These are phyloP conservation scores for Dryadomyces quercivorus DNA, from an alignment of 2,329 filamentous ascomycete species.

Conservation along the genomic window DNA sequence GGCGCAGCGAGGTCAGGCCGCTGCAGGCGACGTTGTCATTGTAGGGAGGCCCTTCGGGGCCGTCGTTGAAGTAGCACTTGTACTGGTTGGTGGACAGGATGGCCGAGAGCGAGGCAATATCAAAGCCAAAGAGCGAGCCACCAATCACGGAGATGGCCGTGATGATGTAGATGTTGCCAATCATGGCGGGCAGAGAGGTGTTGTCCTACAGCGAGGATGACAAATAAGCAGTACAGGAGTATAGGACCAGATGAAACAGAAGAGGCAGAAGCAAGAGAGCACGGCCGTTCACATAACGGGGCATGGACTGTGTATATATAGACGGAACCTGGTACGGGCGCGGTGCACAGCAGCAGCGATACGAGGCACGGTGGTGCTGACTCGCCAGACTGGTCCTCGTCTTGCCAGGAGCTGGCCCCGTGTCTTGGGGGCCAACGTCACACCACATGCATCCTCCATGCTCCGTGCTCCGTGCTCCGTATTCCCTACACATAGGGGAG, in stretches of 20 bases:
- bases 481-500: no score
- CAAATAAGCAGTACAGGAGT: no score
- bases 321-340: neutral
- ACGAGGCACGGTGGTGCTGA: no score
- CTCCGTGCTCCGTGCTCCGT: no score
- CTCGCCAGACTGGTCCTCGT: no score
- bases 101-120: constrained; percentile 33
- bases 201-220: neutral
- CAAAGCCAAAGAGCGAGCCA: constrained; percentile 28
- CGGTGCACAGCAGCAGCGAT: no score
- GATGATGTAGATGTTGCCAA: constrained; percentile 29
- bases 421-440: neutral
- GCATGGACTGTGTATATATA: neutral
- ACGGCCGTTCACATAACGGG: neutral
- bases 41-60: constrained; percentile 16
- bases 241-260: neutral
- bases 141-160: constrained; percentile 30
- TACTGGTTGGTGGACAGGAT: constrained; percentile 29
- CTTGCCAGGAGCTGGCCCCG: no score
- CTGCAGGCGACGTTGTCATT: constrained; percentile 3
- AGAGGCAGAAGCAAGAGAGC: neutral
- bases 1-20: constrained; percentile 15
- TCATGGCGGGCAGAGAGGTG: constrained; percentile 1
- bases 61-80: constrained; percentile 30
- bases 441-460: neutral